Conservation (phyloP, 768 basidiomycete genomes). For the Inosperma sp. region DNA sequence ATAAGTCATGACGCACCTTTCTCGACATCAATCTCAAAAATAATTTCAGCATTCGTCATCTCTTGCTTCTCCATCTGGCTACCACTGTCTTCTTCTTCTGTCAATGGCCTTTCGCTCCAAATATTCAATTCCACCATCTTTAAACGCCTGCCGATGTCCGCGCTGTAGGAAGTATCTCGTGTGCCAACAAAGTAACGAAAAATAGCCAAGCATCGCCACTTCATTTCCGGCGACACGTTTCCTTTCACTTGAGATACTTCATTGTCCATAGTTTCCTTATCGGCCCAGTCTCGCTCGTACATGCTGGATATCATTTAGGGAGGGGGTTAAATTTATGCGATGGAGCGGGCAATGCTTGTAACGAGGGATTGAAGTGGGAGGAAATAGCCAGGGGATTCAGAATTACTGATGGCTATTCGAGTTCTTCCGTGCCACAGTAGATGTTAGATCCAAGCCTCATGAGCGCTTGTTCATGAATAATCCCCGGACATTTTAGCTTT, state of each 20-base stretch:
- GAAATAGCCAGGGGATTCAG: too few relatives aligned
- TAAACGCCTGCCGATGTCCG: conserved; percentile 36
- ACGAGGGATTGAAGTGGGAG: too few relatives aligned
- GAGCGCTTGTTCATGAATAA: too few relatives aligned
- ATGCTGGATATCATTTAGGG: neutral
- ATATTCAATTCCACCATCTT: conserved; percentile 36
- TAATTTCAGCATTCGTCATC: conserved; percentile 26
- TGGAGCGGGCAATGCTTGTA: neutral
- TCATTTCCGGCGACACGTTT: conserved; percentile 38
- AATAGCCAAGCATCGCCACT: conserved; percentile 29
- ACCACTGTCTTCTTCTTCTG: neutral
- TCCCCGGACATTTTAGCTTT: too few relatives aligned
- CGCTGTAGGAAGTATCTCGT: conserved; percentile 33
- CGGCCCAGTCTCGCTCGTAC: conserved; percentile 4
- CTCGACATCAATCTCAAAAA: conserved; percentile 38
- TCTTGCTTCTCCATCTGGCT: neutral
- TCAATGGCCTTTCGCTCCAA: conserved; percentile 11
- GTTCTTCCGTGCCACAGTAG: too few relatives aligned
- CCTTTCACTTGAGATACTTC: conserved; percentile 35
- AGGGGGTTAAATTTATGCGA: neutral
- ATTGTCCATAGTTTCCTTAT: conserved; percentile 3
- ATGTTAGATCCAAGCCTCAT: too few relatives aligned
- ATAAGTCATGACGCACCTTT: conserved; percentile 25
- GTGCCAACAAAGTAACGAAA: conserved; percentile 37
- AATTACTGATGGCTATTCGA: too few relatives aligned